Conservation (phyloP, 768 basidiomycete genomes). For the Termitomyces sp. region DNA sequence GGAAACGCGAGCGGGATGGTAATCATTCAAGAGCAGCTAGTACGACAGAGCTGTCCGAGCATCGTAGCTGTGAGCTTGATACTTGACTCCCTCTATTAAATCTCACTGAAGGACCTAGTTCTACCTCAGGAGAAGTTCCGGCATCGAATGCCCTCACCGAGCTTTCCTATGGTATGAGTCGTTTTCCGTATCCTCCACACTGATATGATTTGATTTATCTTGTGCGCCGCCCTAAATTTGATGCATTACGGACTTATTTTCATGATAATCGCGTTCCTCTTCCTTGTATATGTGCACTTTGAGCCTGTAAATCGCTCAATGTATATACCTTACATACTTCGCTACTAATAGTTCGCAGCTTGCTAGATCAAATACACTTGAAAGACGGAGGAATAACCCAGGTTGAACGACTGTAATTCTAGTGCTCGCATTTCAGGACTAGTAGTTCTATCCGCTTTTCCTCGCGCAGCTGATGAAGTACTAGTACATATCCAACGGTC, state of each 20-base stretch:
- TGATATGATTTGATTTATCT: neutral
- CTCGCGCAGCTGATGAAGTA: neutral
- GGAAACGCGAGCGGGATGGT: conserved; percentile 19
- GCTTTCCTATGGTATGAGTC: conserved; percentile 9
- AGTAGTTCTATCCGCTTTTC: neutral
- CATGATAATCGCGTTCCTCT: neutral
- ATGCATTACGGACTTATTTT: neutral
- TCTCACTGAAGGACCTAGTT: neutral
- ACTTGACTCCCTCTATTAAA: neutral
- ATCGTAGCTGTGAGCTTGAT: neutral
- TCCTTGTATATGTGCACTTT: neutral
- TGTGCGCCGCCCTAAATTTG: neutral
- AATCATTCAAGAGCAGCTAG: neutral
- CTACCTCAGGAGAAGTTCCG: conserved; percentile 2
- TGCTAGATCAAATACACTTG: neutral
- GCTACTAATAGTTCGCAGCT: neutral
- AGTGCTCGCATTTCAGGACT: neutral
- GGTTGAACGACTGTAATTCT: neutral
- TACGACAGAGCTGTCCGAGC: neutral
- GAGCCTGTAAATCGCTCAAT: neutral
- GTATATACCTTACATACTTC: neutral
- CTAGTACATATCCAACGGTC: neutral
- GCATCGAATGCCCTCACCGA: conserved; percentile 10
- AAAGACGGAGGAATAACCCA: no score
- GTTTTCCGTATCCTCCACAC: neutral